phyloP scores from a whole-genome alignment of 1,139 yeast species.

The Sporopachydermia cereana region DNA sequence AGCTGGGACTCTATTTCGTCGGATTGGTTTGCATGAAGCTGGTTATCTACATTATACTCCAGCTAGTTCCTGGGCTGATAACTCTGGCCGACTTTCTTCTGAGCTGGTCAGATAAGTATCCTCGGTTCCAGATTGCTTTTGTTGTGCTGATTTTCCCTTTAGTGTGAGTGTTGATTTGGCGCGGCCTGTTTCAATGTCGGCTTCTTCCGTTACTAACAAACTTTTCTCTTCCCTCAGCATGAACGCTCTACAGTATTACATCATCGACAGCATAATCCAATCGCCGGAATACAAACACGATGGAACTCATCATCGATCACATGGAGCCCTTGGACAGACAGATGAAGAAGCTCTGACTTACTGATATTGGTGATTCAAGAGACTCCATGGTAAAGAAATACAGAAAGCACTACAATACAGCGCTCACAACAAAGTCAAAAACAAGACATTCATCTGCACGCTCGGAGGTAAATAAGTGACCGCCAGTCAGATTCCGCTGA shows the following conservation, averaged over 20 bases:
- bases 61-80: conserved; percentile 45
- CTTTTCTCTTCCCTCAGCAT: conserved; percentile 23
- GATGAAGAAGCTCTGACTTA: background rate
- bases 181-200: no score
- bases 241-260: conserved; percentile 78
- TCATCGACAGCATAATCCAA: conserved; percentile 81
- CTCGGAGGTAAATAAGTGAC: no score
- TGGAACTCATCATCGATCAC: background rate
- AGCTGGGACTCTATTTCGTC: conserved; percentile 52
- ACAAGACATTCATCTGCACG: no score
- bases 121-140: conserved; percentile 71
- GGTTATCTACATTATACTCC: conserved; percentile 40
- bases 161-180: conserved; percentile 18
- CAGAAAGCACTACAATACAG: no score
- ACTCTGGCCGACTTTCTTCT: conserved; percentile 48
- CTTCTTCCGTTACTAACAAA: background rate
- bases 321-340: conserved; percentile 3
- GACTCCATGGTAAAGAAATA: no score
- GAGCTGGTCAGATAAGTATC: conserved; percentile 72
- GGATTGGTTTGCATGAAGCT: conserved; percentile 48
- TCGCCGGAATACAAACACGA: conserved; percentile 28
- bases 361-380: no score
- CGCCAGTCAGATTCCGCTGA: no score
- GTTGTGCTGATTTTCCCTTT: conserved; percentile 78
- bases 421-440: no score